These are phyloP conservation scores for Plasmopara muralis DNA, from an alignment of 352 stramenopile species.

Conservation along the genomic window DNA sequence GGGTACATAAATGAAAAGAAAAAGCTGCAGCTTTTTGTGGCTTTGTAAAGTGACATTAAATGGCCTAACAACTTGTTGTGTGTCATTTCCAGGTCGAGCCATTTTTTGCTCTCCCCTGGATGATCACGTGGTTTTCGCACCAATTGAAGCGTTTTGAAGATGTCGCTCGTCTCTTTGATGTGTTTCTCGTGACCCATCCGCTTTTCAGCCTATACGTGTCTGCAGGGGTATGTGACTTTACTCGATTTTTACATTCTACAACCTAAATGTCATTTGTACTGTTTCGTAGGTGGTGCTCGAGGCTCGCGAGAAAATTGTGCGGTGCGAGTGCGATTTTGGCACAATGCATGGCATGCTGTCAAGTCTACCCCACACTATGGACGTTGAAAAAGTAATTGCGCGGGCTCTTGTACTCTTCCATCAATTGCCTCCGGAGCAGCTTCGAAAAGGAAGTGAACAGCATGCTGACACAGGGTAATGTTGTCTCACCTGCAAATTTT, in stretches of 20 bases:
- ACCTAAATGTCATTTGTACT: neutral
- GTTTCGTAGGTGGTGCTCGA: slow-evolving; percentile 41
- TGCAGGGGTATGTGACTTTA: slow-evolving; percentile 39
- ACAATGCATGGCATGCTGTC: slow-evolving; percentile 65
- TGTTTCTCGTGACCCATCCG: slow-evolving; percentile 89
- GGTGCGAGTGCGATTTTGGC: slow-evolving; percentile 71
- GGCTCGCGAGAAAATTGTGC: slow-evolving; percentile 45
- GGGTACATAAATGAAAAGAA: slow-evolving; percentile 25
- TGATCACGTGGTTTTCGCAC: slow-evolving; percentile 94
- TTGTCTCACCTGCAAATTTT: no score
- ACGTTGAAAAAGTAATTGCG: slow-evolving; percentile 56
- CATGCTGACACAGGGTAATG: slow-evolving; percentile 16
- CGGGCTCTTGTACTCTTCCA: slow-evolving; percentile 53
- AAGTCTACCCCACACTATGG: slow-evolving; percentile 70
- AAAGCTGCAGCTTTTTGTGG: neutral
- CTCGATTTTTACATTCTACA: no score
- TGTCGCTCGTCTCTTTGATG: slow-evolving; percentile 89
- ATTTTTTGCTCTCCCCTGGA: slow-evolving; percentile 90
- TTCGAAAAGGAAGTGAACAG: slow-evolving; percentile 24
- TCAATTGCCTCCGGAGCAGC: slow-evolving; percentile 34
- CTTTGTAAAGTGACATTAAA: neutral
- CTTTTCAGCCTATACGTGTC: slow-evolving; percentile 89
- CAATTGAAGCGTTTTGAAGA: slow-evolving; percentile 83
- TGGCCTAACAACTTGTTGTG: no score
- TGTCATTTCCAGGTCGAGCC: slow-evolving; percentile 74